Evolutionary conservation across 768 basidiomycete genomes (phyloP).

Genomic region (Fibroporia radiculosa): DNA sequence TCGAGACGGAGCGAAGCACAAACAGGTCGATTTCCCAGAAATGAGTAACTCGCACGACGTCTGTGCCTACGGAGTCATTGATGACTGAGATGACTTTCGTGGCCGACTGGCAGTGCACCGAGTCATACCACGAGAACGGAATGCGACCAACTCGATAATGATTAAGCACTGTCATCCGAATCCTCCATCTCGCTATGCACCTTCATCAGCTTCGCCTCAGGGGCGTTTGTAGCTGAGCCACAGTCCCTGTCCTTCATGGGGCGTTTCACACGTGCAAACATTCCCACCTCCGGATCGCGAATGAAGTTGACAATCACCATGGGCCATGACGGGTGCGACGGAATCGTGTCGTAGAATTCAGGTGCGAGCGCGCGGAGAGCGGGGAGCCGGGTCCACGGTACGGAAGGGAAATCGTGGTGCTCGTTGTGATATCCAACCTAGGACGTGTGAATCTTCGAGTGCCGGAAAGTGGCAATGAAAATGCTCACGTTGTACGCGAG

Average conservation of each 20-base stretch:
- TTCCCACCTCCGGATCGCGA: constrained; percentile 78
- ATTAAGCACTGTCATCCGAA: too few species aligned
- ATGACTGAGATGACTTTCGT: not conserved
- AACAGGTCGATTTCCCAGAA: too few species aligned
- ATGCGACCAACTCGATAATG: not conserved
- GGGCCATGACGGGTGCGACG: constrained; percentile 87
- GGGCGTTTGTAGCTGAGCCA: too few species aligned
- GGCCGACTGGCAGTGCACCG: not conserved
- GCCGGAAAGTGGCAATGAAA: not conserved
- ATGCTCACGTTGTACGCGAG: constrained; percentile 83
- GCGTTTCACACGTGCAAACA: constrained; percentile 84
- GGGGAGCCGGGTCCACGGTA: constrained; percentile 92
- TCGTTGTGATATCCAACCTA: constrained; percentile 99
- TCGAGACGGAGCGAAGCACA: too few species aligned
- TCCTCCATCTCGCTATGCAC: too few species aligned
- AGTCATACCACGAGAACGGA: not conserved
- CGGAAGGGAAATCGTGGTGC: constrained; percentile 96
- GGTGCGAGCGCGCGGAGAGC: constrained; percentile 75
- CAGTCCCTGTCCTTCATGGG: constrained; percentile 30
- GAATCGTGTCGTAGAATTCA: constrained; percentile 87
- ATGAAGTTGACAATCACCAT: constrained; percentile 95
- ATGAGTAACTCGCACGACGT: too few species aligned
- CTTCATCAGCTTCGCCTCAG: too few species aligned
- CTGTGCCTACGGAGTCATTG: too few species aligned
- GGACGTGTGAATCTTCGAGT: constrained; percentile 3